phyloP scores from a whole-genome alignment of 176 grass and related monocot genomes.

The Bromus sterilis region DNA sequence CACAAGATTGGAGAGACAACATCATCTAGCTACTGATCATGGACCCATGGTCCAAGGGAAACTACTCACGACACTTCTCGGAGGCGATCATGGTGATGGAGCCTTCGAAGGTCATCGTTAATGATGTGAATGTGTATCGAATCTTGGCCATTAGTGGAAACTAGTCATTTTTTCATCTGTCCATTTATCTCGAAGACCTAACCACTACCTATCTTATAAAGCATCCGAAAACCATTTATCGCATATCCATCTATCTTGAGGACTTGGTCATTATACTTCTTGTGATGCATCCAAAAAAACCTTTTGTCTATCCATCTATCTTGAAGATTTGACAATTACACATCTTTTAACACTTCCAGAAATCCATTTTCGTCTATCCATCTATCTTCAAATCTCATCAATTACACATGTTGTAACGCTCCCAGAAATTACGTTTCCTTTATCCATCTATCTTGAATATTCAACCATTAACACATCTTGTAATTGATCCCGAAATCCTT shows the following conservation, averaged over 20 bases:
- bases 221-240: not conserved
- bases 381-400: not conserved
- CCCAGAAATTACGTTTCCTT: not conserved
- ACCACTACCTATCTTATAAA: not conserved
- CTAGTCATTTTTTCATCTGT: not conserved
- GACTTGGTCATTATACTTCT: not conserved
- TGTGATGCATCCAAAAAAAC: not conserved
- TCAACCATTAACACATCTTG: not conserved
- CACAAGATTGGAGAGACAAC: too few relatives aligned
- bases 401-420: too few relatives aligned
- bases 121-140: not conserved
- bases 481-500: not conserved
- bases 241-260: not conserved
- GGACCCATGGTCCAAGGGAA: too few relatives aligned
- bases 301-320: too few relatives aligned
- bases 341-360: too few relatives aligned
- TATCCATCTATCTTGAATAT: not conserved
- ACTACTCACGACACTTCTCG: too few relatives aligned
- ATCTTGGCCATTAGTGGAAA: not conserved
- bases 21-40: too few relatives aligned
- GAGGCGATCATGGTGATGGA: too few relatives aligned
- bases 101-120: too few relatives aligned
- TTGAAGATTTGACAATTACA: too few relatives aligned
- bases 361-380: not conserved
- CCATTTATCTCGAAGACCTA: not conserved